phyloP scores from a whole-genome alignment of 2,329 filamentous ascomycete genomes.

The Chaetomium olivaceum region DNA sequence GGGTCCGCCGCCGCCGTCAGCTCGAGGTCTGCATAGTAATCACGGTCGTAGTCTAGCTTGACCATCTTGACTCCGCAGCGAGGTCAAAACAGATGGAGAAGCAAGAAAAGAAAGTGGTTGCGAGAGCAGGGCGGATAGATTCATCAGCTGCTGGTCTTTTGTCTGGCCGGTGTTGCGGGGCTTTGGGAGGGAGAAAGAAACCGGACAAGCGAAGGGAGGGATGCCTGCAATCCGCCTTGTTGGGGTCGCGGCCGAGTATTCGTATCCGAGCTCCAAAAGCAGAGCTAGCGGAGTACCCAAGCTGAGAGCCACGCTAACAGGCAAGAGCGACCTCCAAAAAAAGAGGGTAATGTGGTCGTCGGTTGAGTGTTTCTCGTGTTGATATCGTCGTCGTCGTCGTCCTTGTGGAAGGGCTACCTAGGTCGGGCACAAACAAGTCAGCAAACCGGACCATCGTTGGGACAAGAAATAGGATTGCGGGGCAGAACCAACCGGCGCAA shows the following conservation, averaged over 20 bases:
- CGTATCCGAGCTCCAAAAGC: not conserved
- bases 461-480: conserved; percentile 12
- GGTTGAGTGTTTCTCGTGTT: not conserved
- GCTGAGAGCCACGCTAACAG: not conserved
- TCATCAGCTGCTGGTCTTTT: conserved; percentile 14
- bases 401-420: not conserved
- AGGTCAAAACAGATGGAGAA: conserved; percentile 11
- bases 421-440: conserved; percentile 21
- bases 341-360: not conserved
- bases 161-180: not conserved
- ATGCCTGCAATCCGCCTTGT: conserved; percentile 6
- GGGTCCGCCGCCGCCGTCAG: conserved; percentile 66
- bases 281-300: conserved; percentile 7
- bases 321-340: not conserved
- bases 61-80: conserved; percentile 55
- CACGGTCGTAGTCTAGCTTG: conserved; percentile 66
- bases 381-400: conserved; percentile 5
- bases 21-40: conserved; percentile 86
- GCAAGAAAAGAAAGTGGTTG: not conserved
- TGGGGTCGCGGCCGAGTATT: conserved; percentile 4
- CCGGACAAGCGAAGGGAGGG: not conserved
- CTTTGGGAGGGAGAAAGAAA: not conserved
- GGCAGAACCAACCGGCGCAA: conserved; percentile 12
- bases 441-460: not conserved
- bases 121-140: not conserved